Base-by-base conservation (phyloP, 768 basidiomycete genomes). In the button mushroom (Agaricus bisporus) region DNA sequence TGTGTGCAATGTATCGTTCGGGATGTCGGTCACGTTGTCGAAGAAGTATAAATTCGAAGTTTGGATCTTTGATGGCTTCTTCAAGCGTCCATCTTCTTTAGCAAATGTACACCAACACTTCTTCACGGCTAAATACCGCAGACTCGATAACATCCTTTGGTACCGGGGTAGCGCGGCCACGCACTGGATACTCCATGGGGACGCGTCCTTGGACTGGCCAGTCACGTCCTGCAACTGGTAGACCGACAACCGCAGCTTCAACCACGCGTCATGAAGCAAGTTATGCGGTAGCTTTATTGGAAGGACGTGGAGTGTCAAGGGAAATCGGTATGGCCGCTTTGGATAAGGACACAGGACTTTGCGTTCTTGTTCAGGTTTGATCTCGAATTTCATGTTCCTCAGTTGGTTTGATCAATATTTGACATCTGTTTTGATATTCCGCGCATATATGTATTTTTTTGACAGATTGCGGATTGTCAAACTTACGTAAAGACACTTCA, bases 401-500 rank as follows among this genome's bases (percentile, higher is more conserved):
- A 22, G 22, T 32, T 32, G 5, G 8, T 7, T 32, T 11, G 7
- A 32, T 32, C 32, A 6, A 32, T 32, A 11, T 32, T 32, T 32
- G 32, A 32, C 8, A n/a, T n/a, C n/a, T n/a, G n/a, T 8, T 8
- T 8, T 11, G 20, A 12, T 41, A 41, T 4, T 22, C 22, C 22
- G 15, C 39, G 32, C 39, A 29, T 14, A 5, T 17, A 49, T 29
- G 46, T 9, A 26, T 44, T 18, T 9, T 53, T 18, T 36, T 48
- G 48, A 36, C 58, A 95, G 90, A 75, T 92, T 28, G 82, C 86
- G 35, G 94, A 97, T 63, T 86, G 86, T 54, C 83, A 89, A 52
- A 93, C 92, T 12, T 95, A 92, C 58, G 85, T 91, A 55, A 93
- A 93, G 66, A 89, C 90, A 0, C 67, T 93, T 17, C 88, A 92